Evolutionary conservation across 225 moss, liverwort and hornwort genomes (phyloP), one percentile per base, ranked within the genome.

Genomic region (Physcomitrellopsis africana): DNA sequence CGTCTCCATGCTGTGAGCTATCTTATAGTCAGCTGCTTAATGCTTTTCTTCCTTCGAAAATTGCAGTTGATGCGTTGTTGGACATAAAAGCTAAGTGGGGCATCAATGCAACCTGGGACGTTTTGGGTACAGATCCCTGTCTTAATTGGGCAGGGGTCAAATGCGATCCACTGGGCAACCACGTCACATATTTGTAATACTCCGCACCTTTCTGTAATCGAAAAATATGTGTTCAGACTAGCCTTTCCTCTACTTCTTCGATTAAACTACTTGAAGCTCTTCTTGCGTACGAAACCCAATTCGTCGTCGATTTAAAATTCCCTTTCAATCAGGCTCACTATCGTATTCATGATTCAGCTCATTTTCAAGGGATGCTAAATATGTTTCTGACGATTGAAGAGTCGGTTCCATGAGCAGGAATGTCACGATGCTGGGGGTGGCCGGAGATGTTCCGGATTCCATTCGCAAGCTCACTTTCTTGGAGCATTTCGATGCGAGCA

Each of bases 401-500:
- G 9, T 15, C 3, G 20, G 19, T 24, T 37, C 0, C 73, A 60
- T 65, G 13, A 60, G 11, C 81, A 85, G 85, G 54, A 85, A 85
- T 55, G 17, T 79, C 15, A 68, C 72, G 0, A 63, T 8, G 68
- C 51, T 79, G 75, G 85, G 81, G 59, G 69, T 81, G 69, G 65
- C 0, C 49, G 81, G 85, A 3, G 45, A 76, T 10, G 79, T 79
- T 37, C 85, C 85, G 10, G 45, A 5, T 19, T 78, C 75, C 58
- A 41, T 85, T 37, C 19, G 44, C 0, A 69, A 24, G 37, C 85
- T 85, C 32, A 63, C 78, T 0, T 81, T 61, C 63, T 13, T 85
- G 78, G 72, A 85, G 78, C 70, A 68, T 48, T 81, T 85, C 14
- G 85, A 85, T 47, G 85, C 59, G 10, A 59, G 78, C 72, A 85